Evolutionary conservation across 2,329 filamentous ascomycete species (phyloP), one percentile per base, ranked within the genome.

Genomic region (Didymella pinodella): DNA sequence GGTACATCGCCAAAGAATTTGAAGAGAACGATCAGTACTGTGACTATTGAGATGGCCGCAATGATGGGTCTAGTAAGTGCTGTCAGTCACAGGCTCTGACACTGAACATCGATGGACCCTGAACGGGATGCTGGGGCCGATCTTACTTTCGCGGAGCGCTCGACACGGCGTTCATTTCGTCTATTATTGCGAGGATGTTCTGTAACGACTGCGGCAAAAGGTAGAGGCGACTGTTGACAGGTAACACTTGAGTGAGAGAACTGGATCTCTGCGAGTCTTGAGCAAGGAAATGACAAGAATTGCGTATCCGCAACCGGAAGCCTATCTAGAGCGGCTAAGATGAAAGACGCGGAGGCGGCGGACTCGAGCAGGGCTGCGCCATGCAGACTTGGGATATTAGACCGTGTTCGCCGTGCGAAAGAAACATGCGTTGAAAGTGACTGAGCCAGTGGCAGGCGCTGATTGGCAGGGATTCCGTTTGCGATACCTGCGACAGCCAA

Each of bases 1-100:
- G 68, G 68, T 11, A 73, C 61, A 22, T 72, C 67, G 63, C 65
- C 59, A 52, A 62, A 72, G 60, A 71, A 69, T 18, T 51, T 59
- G 63, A 70, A 68, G 44, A 71, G 57, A 22, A 68, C 57, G 51
- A 70, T 58, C 46, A 68, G 63, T 8, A 65, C 54, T 32, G 65
- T 59, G 51, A 72, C 44, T 48, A 65, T 41, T 10, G 62, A 53
- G 38, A 70, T 54, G 55, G 59, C 62, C 16, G 69, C 53, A 40
- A 72, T 54, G 47, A 72, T 65, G 10, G 62, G 48, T 56, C 71
- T 74, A 49, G 20, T 29, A 20, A 26, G 20, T 18, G 22, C 18
- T 29, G 28, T 59, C 34, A 59, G 46, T 36, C 28, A 28, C 12
- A 28, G 25, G 45, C 12, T 40, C 50, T 20, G 26, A 29, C 26